Base-by-base conservation (phyloP, 495 filamentous ascomycete species). In the Hyaloscypha hepaticicola region DNA sequence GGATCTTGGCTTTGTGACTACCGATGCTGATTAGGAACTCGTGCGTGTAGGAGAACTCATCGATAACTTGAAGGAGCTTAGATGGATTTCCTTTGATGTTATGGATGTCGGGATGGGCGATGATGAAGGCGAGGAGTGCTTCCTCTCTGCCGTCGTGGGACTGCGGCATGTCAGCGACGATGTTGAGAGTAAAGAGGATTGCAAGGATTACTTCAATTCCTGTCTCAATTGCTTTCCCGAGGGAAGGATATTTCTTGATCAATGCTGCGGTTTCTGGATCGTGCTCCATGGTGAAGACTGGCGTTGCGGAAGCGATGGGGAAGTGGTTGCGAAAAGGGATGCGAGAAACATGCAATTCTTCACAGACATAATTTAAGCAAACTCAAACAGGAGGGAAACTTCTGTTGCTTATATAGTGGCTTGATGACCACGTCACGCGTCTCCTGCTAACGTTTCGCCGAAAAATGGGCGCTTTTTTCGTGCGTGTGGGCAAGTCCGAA, bases 11-110 rank as follows among this genome's bases (percentile, higher is more conserved):
- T 70, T 95, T 95, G 59, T 83, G 74, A 38, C 82, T 77, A 19
- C 91, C 90, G 38, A 95, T 82, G 61, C 90, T 93, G 86, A 93
- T 92, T 52, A 94, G 80, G 62, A 89, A 89, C 24, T 83, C 84
- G 51, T 84, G 75, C 1, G 81, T 83, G 6, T 77, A 75, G 22
- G 80, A 87, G 72, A 84, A 95, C 24, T 89, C 83, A 67, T 93
- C 88, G 69, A 95, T 92, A 3, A 82, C 82, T 19, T 81, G 75
- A 2, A 93, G 77, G 7, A 95, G 81, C 48, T 76, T 81, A 8
- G 78, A 66, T 0, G 91, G 90, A 55, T 85, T 84, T 16, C 82
- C 82, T 26, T 87, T 79, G 60, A 93, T 80, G 22, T 82, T 72
- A 8, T 85, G 82, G 11, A 81, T 66, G 21, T 71, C 60, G 1